A percentile compares a stretch with the other conserved stretches of the same genome.
phyloP scores from a whole-genome alignment of 371 early-diverging fungal species.

The Apophysomyces variabilis region DNA sequence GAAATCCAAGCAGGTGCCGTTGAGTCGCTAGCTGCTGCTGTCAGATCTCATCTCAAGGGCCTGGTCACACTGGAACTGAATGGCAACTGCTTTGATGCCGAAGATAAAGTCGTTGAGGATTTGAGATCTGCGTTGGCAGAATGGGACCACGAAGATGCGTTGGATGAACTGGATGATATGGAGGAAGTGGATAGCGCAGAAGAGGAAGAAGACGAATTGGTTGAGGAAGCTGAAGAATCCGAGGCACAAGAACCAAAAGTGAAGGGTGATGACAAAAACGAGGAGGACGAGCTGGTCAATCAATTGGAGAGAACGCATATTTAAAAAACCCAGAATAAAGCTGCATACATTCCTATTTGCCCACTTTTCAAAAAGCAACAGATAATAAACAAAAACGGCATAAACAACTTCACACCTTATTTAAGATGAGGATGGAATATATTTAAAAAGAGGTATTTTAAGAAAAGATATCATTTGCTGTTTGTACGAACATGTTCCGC shows the following conservation, averaged over 20 bases:
- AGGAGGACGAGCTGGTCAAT: conserved; percentile 41
- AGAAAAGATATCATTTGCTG: conserved; percentile 25
- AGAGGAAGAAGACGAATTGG: conserved; percentile 59
- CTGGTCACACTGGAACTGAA: conserved; percentile 83
- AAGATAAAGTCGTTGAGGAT: conserved; percentile 73
- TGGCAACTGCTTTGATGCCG: conserved; percentile 89
- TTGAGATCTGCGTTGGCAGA: conserved; percentile 73
- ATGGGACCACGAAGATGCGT: conserved; percentile 75
- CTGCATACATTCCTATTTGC: background rate
- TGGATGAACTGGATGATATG: conserved; percentile 96
- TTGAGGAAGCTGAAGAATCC: conserved; percentile 37
- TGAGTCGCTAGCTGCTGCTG: conserved; percentile 64
- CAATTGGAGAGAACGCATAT: conserved; percentile 51
- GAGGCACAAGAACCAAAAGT: conserved; percentile 33
- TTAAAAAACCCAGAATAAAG: conserved; percentile 24
- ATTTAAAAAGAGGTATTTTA: background rate
- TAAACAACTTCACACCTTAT: background rate
- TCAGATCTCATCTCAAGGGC: conserved; percentile 62
- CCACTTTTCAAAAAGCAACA: conserved; percentile 2
- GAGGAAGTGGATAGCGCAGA: conserved; percentile 81
- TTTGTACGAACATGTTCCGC: conserved; percentile 50
- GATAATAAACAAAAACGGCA: background rate
- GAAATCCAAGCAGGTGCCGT: conserved; percentile 86
- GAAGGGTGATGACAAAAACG: conserved; percentile 21
- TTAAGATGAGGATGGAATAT: background rate